phyloP scores from a whole-genome alignment of 164 flowering plant species.

The Chimonanthus praecox region DNA sequence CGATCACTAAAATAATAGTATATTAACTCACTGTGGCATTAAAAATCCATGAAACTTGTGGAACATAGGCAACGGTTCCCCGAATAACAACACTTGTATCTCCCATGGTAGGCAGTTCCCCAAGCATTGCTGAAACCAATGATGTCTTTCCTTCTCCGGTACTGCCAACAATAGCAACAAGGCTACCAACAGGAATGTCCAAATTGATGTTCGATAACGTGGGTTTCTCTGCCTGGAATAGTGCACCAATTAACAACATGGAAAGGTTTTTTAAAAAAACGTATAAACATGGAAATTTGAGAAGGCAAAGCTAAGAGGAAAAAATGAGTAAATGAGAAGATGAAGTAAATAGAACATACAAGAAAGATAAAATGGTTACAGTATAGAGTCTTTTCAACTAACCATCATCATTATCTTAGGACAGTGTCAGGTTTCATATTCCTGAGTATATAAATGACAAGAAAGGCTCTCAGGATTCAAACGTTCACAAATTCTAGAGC shows the following conservation, averaged over 20 bases:
- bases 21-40: constrained; percentile 84
- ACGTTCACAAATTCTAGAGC: too few species aligned
- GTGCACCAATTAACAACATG: not conserved
- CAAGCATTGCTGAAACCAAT: constrained; percentile 95
- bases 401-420: not conserved
- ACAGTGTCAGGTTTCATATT: not conserved
- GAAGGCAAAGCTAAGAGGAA: not conserved
- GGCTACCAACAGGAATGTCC: constrained; percentile 83
- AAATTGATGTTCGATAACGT: constrained; percentile 79
- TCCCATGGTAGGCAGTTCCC: constrained; percentile 73
- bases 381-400: not conserved
- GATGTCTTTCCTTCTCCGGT: constrained; percentile 99
- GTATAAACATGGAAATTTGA: constrained; percentile 1
- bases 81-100: constrained; percentile 61
- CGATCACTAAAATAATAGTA: not conserved
- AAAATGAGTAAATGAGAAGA: constrained; percentile 1
- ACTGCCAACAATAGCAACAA: constrained; percentile 92
- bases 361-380: not conserved
- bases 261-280: not conserved
- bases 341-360: not conserved
- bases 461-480: too few species aligned
- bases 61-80: constrained; percentile 92
- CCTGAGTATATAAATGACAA: not conserved
- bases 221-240: constrained; percentile 69
- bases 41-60: constrained; percentile 98